Percentiles rank a stretch among this genome's conserved stretches.
Conservation (phyloP, 495 filamentous ascomycete species). For the Sabuloglossum arenarium region DNA sequence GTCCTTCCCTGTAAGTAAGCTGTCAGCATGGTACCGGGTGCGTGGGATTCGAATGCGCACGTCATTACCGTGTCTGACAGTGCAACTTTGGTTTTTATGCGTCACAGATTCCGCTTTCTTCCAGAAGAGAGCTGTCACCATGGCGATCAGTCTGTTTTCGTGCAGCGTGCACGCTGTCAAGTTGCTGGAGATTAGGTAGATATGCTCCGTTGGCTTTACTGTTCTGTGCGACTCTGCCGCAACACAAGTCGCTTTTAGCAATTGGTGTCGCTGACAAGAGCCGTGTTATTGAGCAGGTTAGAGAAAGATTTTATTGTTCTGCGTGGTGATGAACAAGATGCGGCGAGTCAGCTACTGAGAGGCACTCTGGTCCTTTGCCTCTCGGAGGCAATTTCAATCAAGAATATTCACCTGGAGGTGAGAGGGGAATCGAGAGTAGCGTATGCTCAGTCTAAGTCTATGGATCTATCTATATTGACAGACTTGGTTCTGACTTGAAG, state of each 20-base stretch:
- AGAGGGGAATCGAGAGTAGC: conserved; percentile 48
- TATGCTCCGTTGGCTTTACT: conserved; percentile 1
- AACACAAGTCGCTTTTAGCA: not conserved
- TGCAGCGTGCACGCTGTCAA: conserved; percentile 28
- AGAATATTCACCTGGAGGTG: conserved; percentile 49
- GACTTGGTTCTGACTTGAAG: not conserved
- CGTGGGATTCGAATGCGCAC: no score
- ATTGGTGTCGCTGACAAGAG: not conserved
- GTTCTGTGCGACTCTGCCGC: not conserved
- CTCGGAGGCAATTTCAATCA: conserved; percentile 42
- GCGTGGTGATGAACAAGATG: conserved; percentile 52
- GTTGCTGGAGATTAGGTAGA: conserved; percentile 34
- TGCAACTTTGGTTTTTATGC: no score
- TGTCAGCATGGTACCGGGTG: no score
- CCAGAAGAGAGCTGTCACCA: conserved; percentile 7
- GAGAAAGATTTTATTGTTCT: conserved; percentile 65
- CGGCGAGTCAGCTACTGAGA: conserved; percentile 50
- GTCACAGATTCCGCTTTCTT: no score
- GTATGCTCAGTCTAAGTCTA: conserved; percentile 23
- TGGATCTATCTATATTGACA: not conserved
- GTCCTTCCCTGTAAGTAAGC: no score
- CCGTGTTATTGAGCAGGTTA: conserved; percentile 29
- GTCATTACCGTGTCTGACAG: no score
- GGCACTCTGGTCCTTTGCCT: conserved; percentile 60
- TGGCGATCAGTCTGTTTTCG: conserved; percentile 31